phyloP scores from a whole-genome alignment of 2,329 filamentous ascomycete species.

The Pseudopithomyces chartarum region DNA sequence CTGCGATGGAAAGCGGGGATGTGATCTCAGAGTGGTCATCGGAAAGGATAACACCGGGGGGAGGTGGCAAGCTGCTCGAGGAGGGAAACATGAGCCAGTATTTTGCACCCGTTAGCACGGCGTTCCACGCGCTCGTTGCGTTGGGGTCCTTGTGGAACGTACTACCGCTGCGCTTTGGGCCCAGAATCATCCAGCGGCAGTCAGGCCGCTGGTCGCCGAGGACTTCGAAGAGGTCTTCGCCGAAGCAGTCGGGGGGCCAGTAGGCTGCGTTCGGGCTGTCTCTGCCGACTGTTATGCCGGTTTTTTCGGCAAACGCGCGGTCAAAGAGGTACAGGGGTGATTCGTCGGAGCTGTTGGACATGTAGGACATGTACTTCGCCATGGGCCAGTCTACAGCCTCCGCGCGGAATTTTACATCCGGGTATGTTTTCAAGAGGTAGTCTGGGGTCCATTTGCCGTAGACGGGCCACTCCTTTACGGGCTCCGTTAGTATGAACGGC shows the following conservation, averaged over 20 bases:
- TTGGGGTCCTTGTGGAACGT: constrained; percentile 90
- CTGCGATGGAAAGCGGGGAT: constrained; percentile 91
- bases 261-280: constrained; percentile 63
- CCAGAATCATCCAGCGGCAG: constrained; percentile 90
- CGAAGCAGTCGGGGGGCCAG: constrained; percentile 83
- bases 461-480: constrained; percentile 81
- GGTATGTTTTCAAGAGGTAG: constrained; percentile 67
- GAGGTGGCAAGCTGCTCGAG: constrained; percentile 63
- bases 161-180: constrained; percentile 83
- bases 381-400: constrained; percentile 94
- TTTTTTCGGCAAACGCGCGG: constrained; percentile 83
- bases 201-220: constrained; percentile 80
- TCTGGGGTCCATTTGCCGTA: constrained; percentile 75
- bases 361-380: constrained; percentile 79
- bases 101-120: constrained; percentile 84
- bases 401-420: constrained; percentile 75
- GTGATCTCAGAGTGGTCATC: constrained; percentile 92
- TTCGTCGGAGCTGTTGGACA: constrained; percentile 80
- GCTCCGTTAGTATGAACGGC: constrained; percentile 85
- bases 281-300: constrained; percentile 68
- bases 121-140: constrained; percentile 87
- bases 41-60: constrained; percentile 89
- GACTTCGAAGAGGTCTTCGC: constrained; percentile 81
- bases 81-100: constrained; percentile 99
- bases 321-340: constrained; percentile 94